phyloP scores from a whole-genome alignment of 495 filamentous ascomycete species.

The Pyrenula massariospora region DNA sequence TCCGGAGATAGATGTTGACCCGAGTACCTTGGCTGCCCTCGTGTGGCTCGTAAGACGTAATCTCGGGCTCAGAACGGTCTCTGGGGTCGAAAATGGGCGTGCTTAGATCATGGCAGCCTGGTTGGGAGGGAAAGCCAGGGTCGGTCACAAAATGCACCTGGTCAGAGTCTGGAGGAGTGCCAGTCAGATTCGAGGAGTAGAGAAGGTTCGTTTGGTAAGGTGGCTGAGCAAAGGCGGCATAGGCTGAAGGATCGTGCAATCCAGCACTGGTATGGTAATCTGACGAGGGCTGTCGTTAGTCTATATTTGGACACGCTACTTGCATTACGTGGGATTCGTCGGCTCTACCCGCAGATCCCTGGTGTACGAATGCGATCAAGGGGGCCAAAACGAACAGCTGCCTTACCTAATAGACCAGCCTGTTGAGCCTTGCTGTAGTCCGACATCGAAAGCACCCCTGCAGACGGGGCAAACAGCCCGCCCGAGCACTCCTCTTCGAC shows the following conservation, averaged over 20 bases:
- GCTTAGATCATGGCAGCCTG: constrained; percentile 27
- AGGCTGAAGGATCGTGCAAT: constrained; percentile 33
- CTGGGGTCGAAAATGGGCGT: constrained; percentile 23
- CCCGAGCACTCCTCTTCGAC: constrained; percentile 34
- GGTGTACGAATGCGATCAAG: not conserved
- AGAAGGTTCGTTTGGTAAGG: constrained; percentile 31
- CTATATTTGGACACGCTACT: constrained; percentile 2
- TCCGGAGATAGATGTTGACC: constrained; percentile 60
- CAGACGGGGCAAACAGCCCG: constrained; percentile 42
- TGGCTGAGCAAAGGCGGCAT: constrained; percentile 28
- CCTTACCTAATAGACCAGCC: constrained; percentile 31
- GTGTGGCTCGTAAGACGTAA: constrained; percentile 56
- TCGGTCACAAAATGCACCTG: constrained; percentile 32
- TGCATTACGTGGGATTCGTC: not conserved
- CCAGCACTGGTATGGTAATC: constrained; percentile 32
- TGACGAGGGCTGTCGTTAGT: constrained; percentile 9
- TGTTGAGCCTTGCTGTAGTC: constrained; percentile 32
- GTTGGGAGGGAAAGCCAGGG: constrained; percentile 27
- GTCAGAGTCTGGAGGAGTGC: constrained; percentile 34
- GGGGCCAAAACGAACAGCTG: not conserved
- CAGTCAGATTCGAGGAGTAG: constrained; percentile 32
- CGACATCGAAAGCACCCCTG: constrained; percentile 42
- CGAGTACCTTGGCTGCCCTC: constrained; percentile 56
- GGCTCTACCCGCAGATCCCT: not conserved
- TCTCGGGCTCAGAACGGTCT: constrained; percentile 35